A percentile compares a stretch with the other conserved stretches of the same genome.
Conservation (phyloP, 2,329 filamentous ascomycete genomes). For the Fusarium nelsonii region DNA sequence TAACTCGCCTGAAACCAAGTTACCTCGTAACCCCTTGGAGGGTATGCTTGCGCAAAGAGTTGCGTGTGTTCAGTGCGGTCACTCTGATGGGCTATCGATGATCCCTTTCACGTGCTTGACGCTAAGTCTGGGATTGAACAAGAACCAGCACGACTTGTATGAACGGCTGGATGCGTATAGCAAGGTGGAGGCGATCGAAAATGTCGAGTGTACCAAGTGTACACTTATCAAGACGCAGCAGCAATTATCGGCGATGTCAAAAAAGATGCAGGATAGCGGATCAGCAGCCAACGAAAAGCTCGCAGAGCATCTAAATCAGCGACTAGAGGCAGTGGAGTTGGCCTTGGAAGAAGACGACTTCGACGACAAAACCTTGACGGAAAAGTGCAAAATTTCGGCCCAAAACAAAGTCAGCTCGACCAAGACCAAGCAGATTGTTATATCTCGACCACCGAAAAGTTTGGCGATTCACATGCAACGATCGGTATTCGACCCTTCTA, state of each 20-base stretch:
- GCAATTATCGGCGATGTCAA: conserved; percentile 62
- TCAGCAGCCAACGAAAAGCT: conserved; percentile 62
- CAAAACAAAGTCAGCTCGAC: conserved; percentile 79
- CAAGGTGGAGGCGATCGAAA: conserved; percentile 84
- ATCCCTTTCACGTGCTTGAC: conserved; percentile 96
- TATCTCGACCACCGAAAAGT: conserved; percentile 84
- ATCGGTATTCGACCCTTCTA: conserved; percentile 88
- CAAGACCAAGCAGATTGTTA: conserved; percentile 89
- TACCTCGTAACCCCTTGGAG: conserved; percentile 81
- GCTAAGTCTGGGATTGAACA: conserved; percentile 77
- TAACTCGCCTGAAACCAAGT: conserved; percentile 53
- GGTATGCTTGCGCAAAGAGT: conserved; percentile 90
- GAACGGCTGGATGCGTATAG: conserved; percentile 89
- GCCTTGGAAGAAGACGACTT: conserved; percentile 86
- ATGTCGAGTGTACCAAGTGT: conserved; percentile 92
- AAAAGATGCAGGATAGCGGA: conserved; percentile 53
- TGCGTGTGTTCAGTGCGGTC: conserved; percentile 85
- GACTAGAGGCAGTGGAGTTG: conserved; percentile 74
- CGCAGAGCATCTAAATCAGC: conserved; percentile 60
- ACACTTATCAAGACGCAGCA: conserved; percentile 74
- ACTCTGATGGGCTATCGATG: conserved; percentile 88
- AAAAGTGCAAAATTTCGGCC: conserved; percentile 74
- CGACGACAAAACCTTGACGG: conserved; percentile 72
- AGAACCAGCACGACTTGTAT: conserved; percentile 74
- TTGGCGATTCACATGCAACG: conserved; percentile 91